These are phyloP conservation scores for Cairneyella variabilis DNA, from an alignment of 495 filamentous ascomycete genomes.

Conservation along the genomic window DNA sequence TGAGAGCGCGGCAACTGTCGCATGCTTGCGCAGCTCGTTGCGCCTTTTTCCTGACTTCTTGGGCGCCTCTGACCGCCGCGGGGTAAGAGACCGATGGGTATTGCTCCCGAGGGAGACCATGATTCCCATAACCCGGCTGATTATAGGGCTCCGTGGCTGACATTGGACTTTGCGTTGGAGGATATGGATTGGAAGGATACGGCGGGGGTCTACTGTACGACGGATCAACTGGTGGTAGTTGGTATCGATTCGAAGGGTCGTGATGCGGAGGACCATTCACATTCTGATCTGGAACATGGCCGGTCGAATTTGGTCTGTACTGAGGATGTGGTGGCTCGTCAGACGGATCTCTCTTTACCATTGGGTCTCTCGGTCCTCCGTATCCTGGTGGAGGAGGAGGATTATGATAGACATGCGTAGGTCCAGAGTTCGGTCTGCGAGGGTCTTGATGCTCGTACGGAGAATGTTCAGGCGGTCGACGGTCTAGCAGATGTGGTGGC, in stretches of 20 bases:
- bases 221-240: constrained; percentile 31
- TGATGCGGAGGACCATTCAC: constrained; percentile 14
- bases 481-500: constrained; percentile 12
- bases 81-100: constrained; percentile 17
- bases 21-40: constrained; percentile 50
- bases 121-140: constrained; percentile 24
- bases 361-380: constrained; percentile 37
- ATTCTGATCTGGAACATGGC: constrained; percentile 12
- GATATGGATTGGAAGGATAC: constrained; percentile 40
- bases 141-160: constrained; percentile 40
- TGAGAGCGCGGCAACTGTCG: constrained; percentile 63
- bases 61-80: not conserved
- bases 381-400: constrained; percentile 27
- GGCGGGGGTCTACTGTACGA: constrained; percentile 28
- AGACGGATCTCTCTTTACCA: constrained; percentile 46
- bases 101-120: constrained; percentile 8
- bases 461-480: constrained; percentile 12
- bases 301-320: constrained; percentile 18
- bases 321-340: constrained; percentile 33
- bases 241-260: not conserved
- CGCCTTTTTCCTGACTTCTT: constrained; percentile 18
- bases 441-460: constrained; percentile 23
- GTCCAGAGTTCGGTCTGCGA: constrained; percentile 18
- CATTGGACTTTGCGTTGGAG: constrained; percentile 38
- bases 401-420: constrained; percentile 19